Conservation (phyloP, 139 green algal species). For the Parachlorella kessleri region DNA sequence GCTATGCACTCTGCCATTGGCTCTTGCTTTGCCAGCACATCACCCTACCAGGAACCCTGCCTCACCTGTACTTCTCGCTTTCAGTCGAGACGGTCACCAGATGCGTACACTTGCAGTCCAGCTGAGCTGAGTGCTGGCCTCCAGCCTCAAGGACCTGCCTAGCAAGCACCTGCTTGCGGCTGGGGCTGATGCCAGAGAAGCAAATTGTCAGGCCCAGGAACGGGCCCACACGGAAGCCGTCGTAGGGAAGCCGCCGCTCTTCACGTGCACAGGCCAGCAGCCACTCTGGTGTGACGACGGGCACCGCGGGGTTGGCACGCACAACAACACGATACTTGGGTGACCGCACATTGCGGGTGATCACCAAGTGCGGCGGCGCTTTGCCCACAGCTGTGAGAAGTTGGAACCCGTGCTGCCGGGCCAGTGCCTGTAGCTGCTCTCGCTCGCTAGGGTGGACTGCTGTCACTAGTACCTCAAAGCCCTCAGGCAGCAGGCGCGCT, state of each 20-base stretch:
- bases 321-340: constrained; percentile 28
- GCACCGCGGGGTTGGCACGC: constrained; percentile 3
- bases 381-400: constrained; percentile 2
- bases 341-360: constrained; percentile 30
- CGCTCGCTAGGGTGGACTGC: constrained; percentile 22
- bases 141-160: background rate
- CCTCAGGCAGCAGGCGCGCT: background rate
- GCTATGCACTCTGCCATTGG: background rate
- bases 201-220: constrained; percentile 35
- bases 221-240: constrained; percentile 5
- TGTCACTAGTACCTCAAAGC: constrained; percentile 26
- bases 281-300: constrained; percentile 40
- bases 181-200: constrained; percentile 30
- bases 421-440: background rate
- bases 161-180: constrained; percentile 16
- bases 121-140: constrained; percentile 29
- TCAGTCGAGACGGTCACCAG: constrained; percentile 25
- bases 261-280: constrained; percentile 11
- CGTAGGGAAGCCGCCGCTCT: constrained; percentile 10
- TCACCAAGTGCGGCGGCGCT: constrained; percentile 32
- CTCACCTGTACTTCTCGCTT: constrained; percentile 44
- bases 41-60: too few relatives aligned
- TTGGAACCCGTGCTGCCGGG: constrained; percentile 5
- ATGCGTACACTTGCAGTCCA: constrained; percentile 42
- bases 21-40: background rate